phyloP scores from a whole-genome alignment of 2,329 filamentous ascomycete genomes.

The Penicillium sp. region DNA sequence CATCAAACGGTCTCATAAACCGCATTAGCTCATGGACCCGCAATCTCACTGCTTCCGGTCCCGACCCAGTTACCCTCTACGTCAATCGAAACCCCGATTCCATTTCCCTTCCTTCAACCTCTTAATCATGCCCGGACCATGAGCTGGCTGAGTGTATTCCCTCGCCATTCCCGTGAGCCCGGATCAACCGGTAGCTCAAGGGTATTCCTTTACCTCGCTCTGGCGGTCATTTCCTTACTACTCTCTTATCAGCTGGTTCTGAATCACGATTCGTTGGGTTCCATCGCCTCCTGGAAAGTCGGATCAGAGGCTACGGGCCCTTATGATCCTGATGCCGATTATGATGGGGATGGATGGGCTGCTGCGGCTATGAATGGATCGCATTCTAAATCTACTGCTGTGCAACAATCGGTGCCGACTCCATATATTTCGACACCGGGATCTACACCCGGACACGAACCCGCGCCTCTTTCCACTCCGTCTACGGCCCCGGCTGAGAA shows the following conservation, averaged over 20 bases:
- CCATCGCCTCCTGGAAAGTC: conserved; percentile 3
- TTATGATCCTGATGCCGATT: neutral
- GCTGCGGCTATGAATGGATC: neutral
- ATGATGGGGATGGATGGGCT: neutral
- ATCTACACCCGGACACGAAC: too few species aligned
- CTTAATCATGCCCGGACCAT: conserved; percentile 1
- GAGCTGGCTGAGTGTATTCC: conserved; percentile 2
- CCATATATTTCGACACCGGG: neutral
- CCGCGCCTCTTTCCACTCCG: neutral
- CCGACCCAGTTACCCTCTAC: neutral
- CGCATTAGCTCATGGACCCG: neutral
- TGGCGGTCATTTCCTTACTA: conserved; percentile 15
- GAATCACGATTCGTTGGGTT: conserved; percentile 8
- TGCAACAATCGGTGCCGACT: neutral
- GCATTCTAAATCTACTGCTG: neutral
- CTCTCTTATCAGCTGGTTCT: conserved; percentile 22
- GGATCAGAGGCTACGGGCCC: neutral
- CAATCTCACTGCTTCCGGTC: neutral
- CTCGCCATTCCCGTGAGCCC: neutral
- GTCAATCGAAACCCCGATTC: neutral
- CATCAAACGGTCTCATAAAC: neutral
- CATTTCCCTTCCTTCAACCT: too few species aligned
- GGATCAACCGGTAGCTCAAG: conserved; percentile 7
- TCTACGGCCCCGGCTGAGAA: neutral
- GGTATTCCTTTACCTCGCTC: conserved; percentile 15